Evolutionary conservation across 371 early-diverging fungal species (phyloP).

Genomic region (Antonospora locustae): DNA sequence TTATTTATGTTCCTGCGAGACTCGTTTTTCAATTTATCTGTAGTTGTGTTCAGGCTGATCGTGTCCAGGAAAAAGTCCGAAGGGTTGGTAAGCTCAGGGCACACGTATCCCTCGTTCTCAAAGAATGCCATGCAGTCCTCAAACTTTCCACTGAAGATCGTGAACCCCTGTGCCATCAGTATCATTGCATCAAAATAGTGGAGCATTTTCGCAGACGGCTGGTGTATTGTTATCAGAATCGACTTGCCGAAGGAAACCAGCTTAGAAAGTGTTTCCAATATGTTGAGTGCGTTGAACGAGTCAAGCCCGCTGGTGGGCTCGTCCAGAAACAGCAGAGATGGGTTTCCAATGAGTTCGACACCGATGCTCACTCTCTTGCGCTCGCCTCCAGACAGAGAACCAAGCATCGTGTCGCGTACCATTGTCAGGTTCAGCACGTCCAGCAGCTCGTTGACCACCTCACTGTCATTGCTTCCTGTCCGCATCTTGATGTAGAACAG

Average conservation of each 20-base stretch:
- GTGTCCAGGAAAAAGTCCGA: conserved; percentile 65
- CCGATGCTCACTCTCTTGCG: conserved; percentile 51
- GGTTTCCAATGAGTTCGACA: conserved; percentile 49
- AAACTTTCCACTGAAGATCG: conserved; percentile 42
- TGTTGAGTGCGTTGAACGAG: conserved; percentile 72
- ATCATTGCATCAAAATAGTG: conserved; percentile 70
- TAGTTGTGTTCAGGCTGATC: conserved; percentile 55
- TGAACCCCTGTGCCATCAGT: conserved; percentile 60
- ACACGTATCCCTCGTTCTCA: conserved; percentile 58
- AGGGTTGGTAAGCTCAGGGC: conserved; percentile 61
- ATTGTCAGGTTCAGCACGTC: conserved; percentile 48
- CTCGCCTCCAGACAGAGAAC: conserved; percentile 54
- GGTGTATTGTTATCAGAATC: conserved; percentile 77
- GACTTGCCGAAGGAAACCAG: conserved; percentile 66
- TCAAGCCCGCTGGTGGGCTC: conserved; percentile 74
- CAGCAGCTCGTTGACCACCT: conserved; percentile 49
- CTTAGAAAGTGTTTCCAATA: conserved; percentile 66
- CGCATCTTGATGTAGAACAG: conserved; percentile 23
- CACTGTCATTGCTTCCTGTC: no score
- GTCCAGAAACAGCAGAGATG: conserved; percentile 59
- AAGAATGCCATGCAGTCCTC: conserved; percentile 56
- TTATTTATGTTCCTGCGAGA: conserved; percentile 44
- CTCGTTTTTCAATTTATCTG: conserved; percentile 30
- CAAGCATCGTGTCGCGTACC: conserved; percentile 40
- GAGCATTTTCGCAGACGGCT: conserved; percentile 76